These are phyloP conservation scores for Xylaria sp. DNA, from an alignment of 2,329 filamentous ascomycete genomes.

Conservation along the genomic window DNA sequence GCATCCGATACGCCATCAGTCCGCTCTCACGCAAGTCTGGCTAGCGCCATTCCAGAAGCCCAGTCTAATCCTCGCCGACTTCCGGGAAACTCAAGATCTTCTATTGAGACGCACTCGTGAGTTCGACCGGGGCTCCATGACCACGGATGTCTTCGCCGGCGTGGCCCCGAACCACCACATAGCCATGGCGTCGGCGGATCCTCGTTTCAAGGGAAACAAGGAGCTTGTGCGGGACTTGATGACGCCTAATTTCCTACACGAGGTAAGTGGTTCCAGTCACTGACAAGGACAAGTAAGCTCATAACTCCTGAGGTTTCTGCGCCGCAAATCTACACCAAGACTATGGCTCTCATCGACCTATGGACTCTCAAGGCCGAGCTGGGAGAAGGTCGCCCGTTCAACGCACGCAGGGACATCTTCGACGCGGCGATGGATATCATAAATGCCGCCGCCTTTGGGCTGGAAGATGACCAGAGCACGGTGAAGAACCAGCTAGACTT, in stretches of 20 bases:
- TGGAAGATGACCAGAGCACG: conserved; percentile 38
- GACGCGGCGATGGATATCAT: conserved; percentile 52
- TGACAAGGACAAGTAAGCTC: neutral
- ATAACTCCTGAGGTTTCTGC: conserved; percentile 47
- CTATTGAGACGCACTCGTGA: conserved; percentile 49
- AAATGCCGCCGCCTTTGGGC: conserved; percentile 51
- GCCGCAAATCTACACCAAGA: conserved; percentile 51
- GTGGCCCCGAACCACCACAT: conserved; percentile 50
- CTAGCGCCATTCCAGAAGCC: conserved; percentile 50
- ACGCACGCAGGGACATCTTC: conserved; percentile 49
- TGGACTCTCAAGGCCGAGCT: conserved; percentile 51
- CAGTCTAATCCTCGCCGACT: conserved; percentile 50
- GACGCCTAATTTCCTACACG: conserved; percentile 52
- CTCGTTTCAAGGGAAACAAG: conserved; percentile 50
- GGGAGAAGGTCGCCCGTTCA: conserved; percentile 49
- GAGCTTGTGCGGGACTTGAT: conserved; percentile 53
- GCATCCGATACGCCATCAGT: conserved; percentile 34
- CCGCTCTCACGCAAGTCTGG: conserved; percentile 52
- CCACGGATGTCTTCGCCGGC: conserved; percentile 37
- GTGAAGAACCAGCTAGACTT: conserved; percentile 33
- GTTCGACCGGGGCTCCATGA: conserved; percentile 49
- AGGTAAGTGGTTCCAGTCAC: conserved; percentile 9
- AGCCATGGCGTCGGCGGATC: conserved; percentile 49
- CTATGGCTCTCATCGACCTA: conserved; percentile 48
- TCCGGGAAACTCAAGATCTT: conserved; percentile 51